Percentiles rank a stretch among this genome's conserved stretches.
phyloP scores from a whole-genome alignment of 1,284 basidiomycete species.

The Melampsora larici-populina region DNA sequence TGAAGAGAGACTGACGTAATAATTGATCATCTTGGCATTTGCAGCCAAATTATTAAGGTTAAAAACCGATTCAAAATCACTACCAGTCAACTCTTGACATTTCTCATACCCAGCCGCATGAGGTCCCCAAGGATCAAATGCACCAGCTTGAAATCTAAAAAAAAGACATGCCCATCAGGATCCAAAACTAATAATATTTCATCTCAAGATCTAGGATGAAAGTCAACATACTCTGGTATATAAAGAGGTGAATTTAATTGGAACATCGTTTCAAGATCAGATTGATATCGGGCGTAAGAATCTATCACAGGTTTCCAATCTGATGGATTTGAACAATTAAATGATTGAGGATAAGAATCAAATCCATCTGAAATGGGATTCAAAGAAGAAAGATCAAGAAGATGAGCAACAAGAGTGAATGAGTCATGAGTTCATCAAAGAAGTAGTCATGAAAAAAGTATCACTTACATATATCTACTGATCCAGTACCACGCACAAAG shows the following conservation, averaged over 20 bases:
- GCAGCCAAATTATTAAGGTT: constrained; percentile 60
- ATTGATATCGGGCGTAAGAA: constrained; percentile 64
- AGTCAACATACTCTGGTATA: constrained; percentile 41
- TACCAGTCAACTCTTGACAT: constrained; percentile 63
- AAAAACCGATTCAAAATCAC: constrained; percentile 70
- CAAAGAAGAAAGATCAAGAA: not conserved
- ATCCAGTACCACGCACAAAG: constrained; percentile 23
- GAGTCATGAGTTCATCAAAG: not conserved
- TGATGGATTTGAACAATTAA: constrained; percentile 67
- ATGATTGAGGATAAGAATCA: constrained; percentile 68
- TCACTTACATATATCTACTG: constrained; percentile 37
- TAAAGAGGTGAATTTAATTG: constrained; percentile 47
- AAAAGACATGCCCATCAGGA: not conserved
- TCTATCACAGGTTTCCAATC: constrained; percentile 63
- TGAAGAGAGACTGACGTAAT: constrained; percentile 60
- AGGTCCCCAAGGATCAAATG: constrained; percentile 64
- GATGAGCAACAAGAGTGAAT: not conserved
- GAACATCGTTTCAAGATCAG: not conserved
- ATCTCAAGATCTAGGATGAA: not conserved
- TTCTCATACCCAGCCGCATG: constrained; percentile 58
- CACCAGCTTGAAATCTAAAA: constrained; percentile 59
- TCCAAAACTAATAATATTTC: not conserved
- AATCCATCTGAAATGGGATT: constrained; percentile 59
- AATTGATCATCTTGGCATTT: constrained; percentile 71
- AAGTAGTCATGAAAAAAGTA: too few relatives aligned